These are phyloP conservation scores for Tetrahymena malaccensis DNA, from an alignment of 73 alveolate species.

Conservation along the genomic window DNA sequence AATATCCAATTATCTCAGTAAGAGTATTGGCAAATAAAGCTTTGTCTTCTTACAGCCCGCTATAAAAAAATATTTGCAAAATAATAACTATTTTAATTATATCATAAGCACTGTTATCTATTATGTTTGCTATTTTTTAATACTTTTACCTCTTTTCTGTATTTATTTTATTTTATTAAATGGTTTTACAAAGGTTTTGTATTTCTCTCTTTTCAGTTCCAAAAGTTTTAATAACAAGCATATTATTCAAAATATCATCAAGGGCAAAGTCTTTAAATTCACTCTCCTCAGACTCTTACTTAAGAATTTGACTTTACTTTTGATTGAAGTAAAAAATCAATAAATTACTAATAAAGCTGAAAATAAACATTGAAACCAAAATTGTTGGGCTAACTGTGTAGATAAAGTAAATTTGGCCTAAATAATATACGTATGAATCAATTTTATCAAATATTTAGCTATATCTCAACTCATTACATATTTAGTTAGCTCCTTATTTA, in stretches of 20 bases:
- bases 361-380: background rate
- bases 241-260: background rate
- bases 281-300: background rate
- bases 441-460: background rate
- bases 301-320: background rate
- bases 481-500: background rate
- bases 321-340: background rate
- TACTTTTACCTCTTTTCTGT: background rate
- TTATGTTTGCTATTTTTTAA: background rate
- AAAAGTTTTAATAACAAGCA: background rate
- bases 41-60: background rate
- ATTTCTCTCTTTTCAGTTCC: background rate
- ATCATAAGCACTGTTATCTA: background rate
- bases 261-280: background rate
- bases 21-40: background rate
- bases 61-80: background rate
- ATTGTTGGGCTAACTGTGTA: background rate
- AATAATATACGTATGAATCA: background rate
- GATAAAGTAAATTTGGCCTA: background rate
- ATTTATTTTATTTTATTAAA: background rate
- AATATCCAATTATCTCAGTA: background rate
- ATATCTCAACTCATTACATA: background rate
- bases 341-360: background rate
- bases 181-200: background rate
- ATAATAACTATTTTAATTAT: background rate